Base-by-base conservation (phyloP, 1,139 yeast genomes). In the Diutina mesorugosa region DNA sequence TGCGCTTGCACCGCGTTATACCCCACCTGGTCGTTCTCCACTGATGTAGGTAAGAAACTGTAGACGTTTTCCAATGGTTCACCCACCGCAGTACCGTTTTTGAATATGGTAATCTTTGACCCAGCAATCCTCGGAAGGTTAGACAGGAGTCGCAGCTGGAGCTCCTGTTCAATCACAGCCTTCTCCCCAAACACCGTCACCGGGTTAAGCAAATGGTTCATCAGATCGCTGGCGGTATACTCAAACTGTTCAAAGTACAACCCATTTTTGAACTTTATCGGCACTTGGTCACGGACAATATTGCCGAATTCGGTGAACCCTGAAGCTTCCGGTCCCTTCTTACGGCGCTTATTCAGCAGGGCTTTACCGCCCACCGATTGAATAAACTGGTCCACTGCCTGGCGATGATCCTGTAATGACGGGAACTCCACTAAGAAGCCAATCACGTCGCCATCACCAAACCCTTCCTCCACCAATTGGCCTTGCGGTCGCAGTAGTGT, bases 221-320 rank as follows among this genome's bases (percentile, higher is more conserved):
- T 86, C 51, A 77, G 79, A 60, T 84, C 86, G 0, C 95, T 84
- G 29, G 85, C 77, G 9, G 88, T 82, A 64, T 90, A 93, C 67
- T 93, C 98, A 58, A 82, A 85, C 61, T 87, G 90, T 67, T 95
- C 99, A 67, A 84, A 90, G 69, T 83, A 90, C 47, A 90, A 70
- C 54, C 84, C 84, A 59, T 81, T 86, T 65, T 86, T 88, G 69
- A 87, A 90, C 63, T 87, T 79, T 56, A 93, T 88, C 1, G 98
- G 97, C 57, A 89, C 85, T 62, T 95, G 90, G 65, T 90, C 98
- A 59, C 99, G 76, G 2, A 80, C 71, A 10, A 87, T 72, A 59
- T 76, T 76, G 29, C 65, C 68, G 60, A 65, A 55, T 9, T 58
- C 59, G 57, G 64, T 66, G 58, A 72, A 65, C 18, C 63, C 64